phyloP scores from a whole-genome alignment of 352 stramenopile genomes.

The Pythium angustatum region DNA sequence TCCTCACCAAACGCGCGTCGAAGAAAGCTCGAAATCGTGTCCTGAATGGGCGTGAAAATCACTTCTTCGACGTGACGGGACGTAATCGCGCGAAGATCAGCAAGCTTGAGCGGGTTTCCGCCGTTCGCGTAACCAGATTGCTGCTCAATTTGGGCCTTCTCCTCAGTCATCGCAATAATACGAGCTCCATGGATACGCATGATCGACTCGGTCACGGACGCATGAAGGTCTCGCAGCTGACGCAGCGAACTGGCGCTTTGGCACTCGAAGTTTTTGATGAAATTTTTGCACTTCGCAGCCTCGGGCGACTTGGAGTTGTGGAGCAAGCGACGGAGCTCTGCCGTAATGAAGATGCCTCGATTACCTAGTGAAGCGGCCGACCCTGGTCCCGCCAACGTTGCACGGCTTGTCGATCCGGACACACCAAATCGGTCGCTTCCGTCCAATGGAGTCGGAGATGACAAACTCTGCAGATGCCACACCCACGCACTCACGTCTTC shows the following conservation, averaged over 20 bases:
- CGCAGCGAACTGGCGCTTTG: slow-evolving; percentile 44
- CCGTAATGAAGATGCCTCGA: slow-evolving; percentile 82
- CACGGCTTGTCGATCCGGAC: slow-evolving; percentile 2
- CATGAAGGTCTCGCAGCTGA: slow-evolving; percentile 67
- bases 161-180: slow-evolving; percentile 58
- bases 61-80: slow-evolving; percentile 85
- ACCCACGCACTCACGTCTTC: slow-evolving; percentile 88
- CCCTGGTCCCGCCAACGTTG: slow-evolving; percentile 8
- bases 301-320: slow-evolving; percentile 80
- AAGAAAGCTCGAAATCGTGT: slow-evolving; percentile 57
- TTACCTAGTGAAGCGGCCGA: slow-evolving; percentile 46
- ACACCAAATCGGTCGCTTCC: slow-evolving; percentile 35
- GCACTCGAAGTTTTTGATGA: slow-evolving; percentile 61
- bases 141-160: slow-evolving; percentile 37
- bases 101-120: slow-evolving; percentile 41
- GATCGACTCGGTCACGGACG: slow-evolving; percentile 56
- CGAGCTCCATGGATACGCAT: slow-evolving; percentile 61
- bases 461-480: slow-evolving; percentile 74
- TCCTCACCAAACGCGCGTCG: slow-evolving; percentile 72
- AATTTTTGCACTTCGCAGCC: slow-evolving; percentile 65
- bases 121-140: slow-evolving; percentile 19
- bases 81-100: slow-evolving; percentile 57
- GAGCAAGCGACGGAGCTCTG: slow-evolving; percentile 69
- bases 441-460: slow-evolving; percentile 27
- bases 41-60: slow-evolving; percentile 66